Conservation (phyloP, 2,329 filamentous ascomycete species). For the Apiospora koreana region DNA sequence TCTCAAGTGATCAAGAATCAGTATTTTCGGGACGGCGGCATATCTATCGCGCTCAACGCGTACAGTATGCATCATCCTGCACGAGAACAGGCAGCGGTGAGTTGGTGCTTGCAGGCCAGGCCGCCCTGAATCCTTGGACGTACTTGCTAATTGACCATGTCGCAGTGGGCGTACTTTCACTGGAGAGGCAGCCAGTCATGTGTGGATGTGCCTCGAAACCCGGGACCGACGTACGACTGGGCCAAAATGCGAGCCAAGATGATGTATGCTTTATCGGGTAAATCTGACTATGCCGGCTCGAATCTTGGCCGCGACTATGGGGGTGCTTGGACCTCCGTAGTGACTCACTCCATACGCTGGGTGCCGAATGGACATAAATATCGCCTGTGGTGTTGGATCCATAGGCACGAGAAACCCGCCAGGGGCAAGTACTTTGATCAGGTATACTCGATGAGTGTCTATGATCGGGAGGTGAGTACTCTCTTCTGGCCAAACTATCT, state of each 20-base stretch:
- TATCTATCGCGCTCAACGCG: too few relatives aligned
- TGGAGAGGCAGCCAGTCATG: not conserved
- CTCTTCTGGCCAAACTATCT: not conserved
- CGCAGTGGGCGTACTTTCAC: not conserved
- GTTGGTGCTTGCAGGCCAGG: too few relatives aligned
- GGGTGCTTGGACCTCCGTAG: not conserved
- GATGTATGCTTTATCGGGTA: not conserved
- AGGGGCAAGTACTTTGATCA: not conserved
- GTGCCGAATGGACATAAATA: not conserved
- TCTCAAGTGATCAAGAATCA: too few relatives aligned
- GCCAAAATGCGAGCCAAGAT: not conserved
- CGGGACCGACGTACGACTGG: not conserved
- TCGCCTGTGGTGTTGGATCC: not conserved
- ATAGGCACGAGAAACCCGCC: not conserved
- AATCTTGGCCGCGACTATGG: not conserved
- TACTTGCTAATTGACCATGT: too few relatives aligned
- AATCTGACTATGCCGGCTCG: fast-evolving
- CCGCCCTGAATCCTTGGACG: too few relatives aligned
- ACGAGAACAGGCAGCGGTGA: too few relatives aligned
- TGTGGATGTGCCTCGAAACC: not conserved
- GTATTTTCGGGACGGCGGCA: too few relatives aligned
- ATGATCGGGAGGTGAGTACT: not conserved
- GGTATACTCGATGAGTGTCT: not conserved
- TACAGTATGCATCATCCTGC: too few relatives aligned
- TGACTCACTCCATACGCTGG: not conserved